These are phyloP conservation scores for Dactylellina drechsleri DNA, from an alignment of 2,329 filamentous ascomycete genomes.

Conservation along the genomic window DNA sequence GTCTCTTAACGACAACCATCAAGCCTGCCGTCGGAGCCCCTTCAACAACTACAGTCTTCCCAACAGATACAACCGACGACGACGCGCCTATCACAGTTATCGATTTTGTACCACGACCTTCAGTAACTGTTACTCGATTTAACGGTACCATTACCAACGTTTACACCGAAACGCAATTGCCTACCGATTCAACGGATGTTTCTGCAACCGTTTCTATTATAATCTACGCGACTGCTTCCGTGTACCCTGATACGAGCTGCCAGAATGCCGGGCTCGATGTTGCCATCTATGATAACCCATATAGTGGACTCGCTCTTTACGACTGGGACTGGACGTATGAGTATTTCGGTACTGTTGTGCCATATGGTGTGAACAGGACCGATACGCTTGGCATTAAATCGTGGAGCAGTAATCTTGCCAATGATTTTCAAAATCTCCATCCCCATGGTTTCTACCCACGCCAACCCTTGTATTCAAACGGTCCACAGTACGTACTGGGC, in stretches of 20 bases:
- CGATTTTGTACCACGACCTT: not conserved
- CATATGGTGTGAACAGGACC: not conserved
- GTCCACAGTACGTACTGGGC: conserved; percentile 12
- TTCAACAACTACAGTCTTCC: conserved; percentile 3
- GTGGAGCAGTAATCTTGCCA: not conserved
- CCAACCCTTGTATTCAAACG: not conserved
- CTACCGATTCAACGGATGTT: not conserved
- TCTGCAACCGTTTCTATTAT: conserved; percentile 1
- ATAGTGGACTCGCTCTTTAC: not conserved
- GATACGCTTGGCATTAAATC: not conserved
- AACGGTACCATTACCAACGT: no score
- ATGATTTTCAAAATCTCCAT: not conserved
- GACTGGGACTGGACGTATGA: not conserved
- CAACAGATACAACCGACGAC: not conserved
- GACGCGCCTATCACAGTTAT: conserved; percentile 3
- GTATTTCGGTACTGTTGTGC: not conserved
- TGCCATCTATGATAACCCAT: conserved; percentile 19
- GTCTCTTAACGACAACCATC: not conserved
- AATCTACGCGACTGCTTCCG: not conserved
- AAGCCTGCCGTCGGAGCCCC: not conserved
- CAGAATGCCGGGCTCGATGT: conserved; percentile 21
- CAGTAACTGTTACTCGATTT: not conserved
- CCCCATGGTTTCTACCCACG: not conserved
- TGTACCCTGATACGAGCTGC: conserved; percentile 14
- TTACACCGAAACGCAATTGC: not conserved